Evolutionary conservation across 208 protist genomes (phyloP).

Genomic region (Acanthamoeba comandoni): DNA sequence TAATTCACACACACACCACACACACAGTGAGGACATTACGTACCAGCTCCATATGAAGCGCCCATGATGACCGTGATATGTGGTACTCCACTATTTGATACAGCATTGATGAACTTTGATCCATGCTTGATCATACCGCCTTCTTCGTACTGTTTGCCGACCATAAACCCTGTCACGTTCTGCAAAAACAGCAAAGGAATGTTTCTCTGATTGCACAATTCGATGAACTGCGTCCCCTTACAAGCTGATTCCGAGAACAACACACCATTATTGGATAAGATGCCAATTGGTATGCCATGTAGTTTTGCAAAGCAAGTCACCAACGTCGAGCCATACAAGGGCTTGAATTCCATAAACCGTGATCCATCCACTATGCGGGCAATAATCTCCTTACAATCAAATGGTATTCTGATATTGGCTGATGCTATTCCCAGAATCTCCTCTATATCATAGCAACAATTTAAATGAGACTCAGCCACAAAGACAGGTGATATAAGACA

Average conservation of each 20-base stretch:
- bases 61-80: constrained; percentile 96
- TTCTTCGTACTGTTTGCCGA: constrained; percentile 83
- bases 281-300: constrained; percentile 94
- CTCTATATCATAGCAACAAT: not conserved
- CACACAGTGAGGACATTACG: not conserved
- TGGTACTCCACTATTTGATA: constrained; percentile 93
- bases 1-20: no score
- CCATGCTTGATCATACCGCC: constrained; percentile 97
- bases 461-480: not conserved
- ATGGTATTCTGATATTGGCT: constrained; percentile 34
- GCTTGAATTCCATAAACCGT: constrained; percentile 95
- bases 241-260: constrained; percentile 93
- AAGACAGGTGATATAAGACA: not conserved
- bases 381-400: constrained; percentile 83
- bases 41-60: constrained; percentile 95
- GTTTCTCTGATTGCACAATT: constrained; percentile 94
- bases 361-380: constrained; percentile 94
- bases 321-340: constrained; percentile 92
- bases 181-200: constrained; percentile 96
- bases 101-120: constrained; percentile 95
- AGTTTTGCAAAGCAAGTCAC: constrained; percentile 89
- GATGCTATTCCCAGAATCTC: constrained; percentile 53
- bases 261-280: constrained; percentile 97
- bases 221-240: constrained; percentile 85
- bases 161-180: constrained; percentile 96